Base-by-base conservation (phyloP, 306 rosid genomes). In the Prunus fruticosa region DNA sequence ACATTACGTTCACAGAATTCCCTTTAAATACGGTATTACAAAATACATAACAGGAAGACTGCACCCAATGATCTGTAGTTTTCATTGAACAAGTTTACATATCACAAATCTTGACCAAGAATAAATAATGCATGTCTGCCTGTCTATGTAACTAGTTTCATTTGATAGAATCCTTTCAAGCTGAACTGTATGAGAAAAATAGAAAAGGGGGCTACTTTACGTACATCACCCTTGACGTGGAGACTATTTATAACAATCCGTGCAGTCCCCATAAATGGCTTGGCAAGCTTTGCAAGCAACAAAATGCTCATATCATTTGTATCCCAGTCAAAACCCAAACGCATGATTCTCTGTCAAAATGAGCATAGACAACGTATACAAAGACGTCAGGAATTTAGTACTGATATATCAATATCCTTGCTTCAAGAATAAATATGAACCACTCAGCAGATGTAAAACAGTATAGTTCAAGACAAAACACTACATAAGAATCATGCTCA, bases 221-320 rank as follows among this genome's bases (percentile, higher is more conserved):
- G 64, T 90, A 95, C 99, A 81, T 96, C 97, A 67, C 99, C 99
- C 88, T 87, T 96, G 60, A 96, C 86, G 84, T 96, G 99, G 76
- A 96, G 92, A 82, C 91, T 92, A 79, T 96, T 96, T 67, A 96
- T 89, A 69, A 91, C 97, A 75, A 96, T 91, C 83, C 99, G 89
- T 52, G 98, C 98, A 62, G 99, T 92, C 82, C 99, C 98, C 34
- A 81, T 78, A 30, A 95, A 84, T 53, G 98, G 98, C 82, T 80
- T 92, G 32, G 90, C 93, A 79, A 96, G 91, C 87, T 92, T 96
- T 10, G 97, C 99, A 62, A 80, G 97, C 84, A 96, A 51, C 85
- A 96, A 74, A 84, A 92, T 87, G 74, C 98, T 92, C 93, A 96
- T 89, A 69, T 92, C 99, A 71, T 83, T 85, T 78, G 99, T 89